These are phyloP conservation scores for Colletotrichum sp. DNA, from an alignment of 2,329 filamentous ascomycete species.

Conservation along the genomic window DNA sequence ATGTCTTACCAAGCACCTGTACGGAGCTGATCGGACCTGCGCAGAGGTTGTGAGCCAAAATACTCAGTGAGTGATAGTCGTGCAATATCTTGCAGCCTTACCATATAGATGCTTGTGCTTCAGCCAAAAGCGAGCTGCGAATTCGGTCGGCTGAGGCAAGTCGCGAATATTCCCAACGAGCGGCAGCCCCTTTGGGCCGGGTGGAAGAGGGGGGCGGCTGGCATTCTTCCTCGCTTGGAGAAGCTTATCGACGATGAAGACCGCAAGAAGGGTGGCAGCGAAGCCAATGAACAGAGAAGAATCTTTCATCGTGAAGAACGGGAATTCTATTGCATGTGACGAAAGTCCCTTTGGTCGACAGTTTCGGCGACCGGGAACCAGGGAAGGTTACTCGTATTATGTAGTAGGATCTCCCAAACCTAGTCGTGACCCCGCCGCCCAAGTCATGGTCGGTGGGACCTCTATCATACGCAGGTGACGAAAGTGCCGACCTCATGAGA, in stretches of 20 bases:
- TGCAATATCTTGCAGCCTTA: accelerated
- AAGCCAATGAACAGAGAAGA: neutral
- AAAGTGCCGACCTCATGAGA: neutral
- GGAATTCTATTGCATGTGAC: neutral
- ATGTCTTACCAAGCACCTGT: constrained; percentile 40
- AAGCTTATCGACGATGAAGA: neutral
- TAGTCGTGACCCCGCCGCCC: neutral
- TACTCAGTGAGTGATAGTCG: neutral
- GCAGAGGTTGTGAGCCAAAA: accelerated
- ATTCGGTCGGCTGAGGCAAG: constrained; percentile 36
- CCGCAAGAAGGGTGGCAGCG: neutral
- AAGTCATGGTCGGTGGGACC: neutral
- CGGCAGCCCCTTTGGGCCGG: constrained; percentile 36
- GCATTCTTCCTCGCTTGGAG: neutral
- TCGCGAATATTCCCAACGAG: constrained; percentile 52
- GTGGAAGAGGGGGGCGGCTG: constrained; percentile 16
- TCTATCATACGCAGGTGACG: neutral
- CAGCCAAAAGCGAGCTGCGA: constrained; percentile 37
- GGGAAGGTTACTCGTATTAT: neutral
- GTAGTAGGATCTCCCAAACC: neutral
- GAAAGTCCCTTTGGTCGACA: neutral
- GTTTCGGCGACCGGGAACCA: neutral
- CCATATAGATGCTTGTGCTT: constrained; percentile 36
- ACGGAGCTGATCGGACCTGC: constrained; percentile 33
- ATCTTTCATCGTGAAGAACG: neutral